Conservation (phyloP, 2,329 filamentous ascomycete genomes). For the Gnomoniopsis sp. region DNA sequence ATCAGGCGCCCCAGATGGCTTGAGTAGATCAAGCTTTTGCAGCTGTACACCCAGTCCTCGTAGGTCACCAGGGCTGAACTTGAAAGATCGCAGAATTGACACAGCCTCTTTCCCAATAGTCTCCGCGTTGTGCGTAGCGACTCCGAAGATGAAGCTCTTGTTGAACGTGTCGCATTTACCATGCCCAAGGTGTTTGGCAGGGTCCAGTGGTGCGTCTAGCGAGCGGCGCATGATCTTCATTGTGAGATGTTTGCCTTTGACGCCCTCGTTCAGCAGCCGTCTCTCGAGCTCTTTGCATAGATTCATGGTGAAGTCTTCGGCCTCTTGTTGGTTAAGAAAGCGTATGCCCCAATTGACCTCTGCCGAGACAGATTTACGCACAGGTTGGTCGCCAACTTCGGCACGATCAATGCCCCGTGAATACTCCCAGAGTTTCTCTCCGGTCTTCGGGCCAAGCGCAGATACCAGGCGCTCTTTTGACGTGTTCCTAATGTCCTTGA, state of each 20-base stretch:
- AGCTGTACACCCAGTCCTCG: slow-evolving; percentile 89
- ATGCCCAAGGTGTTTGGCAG: slow-evolving; percentile 89
- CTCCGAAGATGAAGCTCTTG: slow-evolving; percentile 78
- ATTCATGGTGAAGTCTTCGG: slow-evolving; percentile 84
- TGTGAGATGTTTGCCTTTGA: slow-evolving; percentile 84
- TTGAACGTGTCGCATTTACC: slow-evolving; percentile 94
- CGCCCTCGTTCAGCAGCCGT: slow-evolving; percentile 74
- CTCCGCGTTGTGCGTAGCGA: slow-evolving; percentile 74
- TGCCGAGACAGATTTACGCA: slow-evolving; percentile 91
- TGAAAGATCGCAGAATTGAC: slow-evolving; percentile 76
- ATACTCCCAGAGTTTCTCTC: slow-evolving; percentile 87
- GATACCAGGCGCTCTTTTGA: slow-evolving; percentile 73
- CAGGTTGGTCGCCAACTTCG: slow-evolving; percentile 80
- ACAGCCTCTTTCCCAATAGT: slow-evolving; percentile 77
- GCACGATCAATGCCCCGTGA: slow-evolving; percentile 80
- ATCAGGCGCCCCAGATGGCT: slow-evolving; percentile 53
- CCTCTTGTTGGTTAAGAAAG: slow-evolving; percentile 87
- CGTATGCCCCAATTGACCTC: slow-evolving; percentile 98
- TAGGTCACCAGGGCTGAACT: slow-evolving; percentile 87
- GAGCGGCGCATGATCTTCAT: slow-evolving; percentile 93
- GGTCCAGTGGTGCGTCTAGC: slow-evolving; percentile 82
- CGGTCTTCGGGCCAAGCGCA: slow-evolving; percentile 84
- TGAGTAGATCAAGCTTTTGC: slow-evolving; percentile 84
- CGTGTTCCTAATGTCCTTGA: slow-evolving; percentile 77
- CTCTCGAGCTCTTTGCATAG: slow-evolving; percentile 82